A percentile compares a stretch with the other conserved stretches of the same genome.
These are phyloP conservation scores for Nissolia schottii DNA, from an alignment of 306 rosid genomes.

Conservation along the genomic window DNA sequence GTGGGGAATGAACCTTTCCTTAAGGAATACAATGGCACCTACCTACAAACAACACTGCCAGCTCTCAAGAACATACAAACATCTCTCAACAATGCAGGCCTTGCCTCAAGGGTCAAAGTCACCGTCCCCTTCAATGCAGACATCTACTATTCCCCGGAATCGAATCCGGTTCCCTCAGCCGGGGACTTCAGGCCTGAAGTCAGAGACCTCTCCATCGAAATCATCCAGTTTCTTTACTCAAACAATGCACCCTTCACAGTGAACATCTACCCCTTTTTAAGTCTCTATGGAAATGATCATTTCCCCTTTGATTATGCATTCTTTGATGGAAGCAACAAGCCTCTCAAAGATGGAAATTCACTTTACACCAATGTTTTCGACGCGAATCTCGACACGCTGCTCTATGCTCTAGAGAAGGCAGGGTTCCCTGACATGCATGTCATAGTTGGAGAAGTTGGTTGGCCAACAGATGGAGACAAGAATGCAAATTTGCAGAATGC, in stretches of 20 bases:
- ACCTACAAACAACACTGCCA: conserved; percentile 55
- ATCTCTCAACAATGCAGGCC: conserved; percentile 61
- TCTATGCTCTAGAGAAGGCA: conserved; percentile 55
- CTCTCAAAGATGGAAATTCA: conserved; percentile 55
- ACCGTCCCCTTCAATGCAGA: conserved; percentile 98
- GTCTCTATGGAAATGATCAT: conserved; percentile 63
- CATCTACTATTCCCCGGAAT: conserved; percentile 71
- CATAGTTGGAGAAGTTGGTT: conserved; percentile 80
- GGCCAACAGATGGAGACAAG: conserved; percentile 87
- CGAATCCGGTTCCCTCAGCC: conserved; percentile 80
- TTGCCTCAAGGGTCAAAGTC: conserved; percentile 62
- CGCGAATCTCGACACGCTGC: conserved; percentile 74
- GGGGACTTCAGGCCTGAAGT: conserved; percentile 84
- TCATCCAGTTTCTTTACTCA: conserved; percentile 51
- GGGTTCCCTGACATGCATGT: conserved; percentile 67
- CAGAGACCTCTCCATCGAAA: conserved; percentile 49
- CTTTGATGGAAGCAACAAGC: conserved; percentile 63
- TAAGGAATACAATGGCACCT: conserved; percentile 68
- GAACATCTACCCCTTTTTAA: conserved; percentile 83
- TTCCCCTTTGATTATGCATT: conserved; percentile 89
- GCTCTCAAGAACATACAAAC: conserved; percentile 77
- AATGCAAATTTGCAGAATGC: conserved; percentile 58
- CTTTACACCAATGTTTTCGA: conserved; percentile 80
- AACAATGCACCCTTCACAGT: conserved; percentile 77
- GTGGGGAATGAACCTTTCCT: conserved; percentile 97